phyloP scores from a whole-genome alignment of 805 yeast genomes.

The Torulaspora quercuum region DNA sequence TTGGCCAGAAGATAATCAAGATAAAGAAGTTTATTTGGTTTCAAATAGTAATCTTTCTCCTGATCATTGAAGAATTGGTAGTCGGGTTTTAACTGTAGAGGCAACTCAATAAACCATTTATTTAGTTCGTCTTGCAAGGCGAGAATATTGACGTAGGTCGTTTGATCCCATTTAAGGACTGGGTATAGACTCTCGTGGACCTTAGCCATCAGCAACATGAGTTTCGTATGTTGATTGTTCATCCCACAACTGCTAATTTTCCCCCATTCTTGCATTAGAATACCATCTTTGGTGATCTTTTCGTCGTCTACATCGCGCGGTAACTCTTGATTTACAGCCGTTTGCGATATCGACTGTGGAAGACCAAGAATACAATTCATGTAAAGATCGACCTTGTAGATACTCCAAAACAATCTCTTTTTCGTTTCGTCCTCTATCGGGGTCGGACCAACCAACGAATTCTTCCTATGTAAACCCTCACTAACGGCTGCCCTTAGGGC shows the following conservation, averaged over 20 bases:
- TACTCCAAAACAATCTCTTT: slow-evolving; percentile 83
- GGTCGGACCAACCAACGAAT: slow-evolving; percentile 54
- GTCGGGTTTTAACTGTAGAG: slow-evolving; percentile 68
- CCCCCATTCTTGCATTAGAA: slow-evolving; percentile 47
- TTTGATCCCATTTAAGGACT: slow-evolving; percentile 14
- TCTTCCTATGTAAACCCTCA: slow-evolving; percentile 77
- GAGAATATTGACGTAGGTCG: slow-evolving; percentile 42
- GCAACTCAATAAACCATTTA: slow-evolving; percentile 68
- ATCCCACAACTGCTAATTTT: slow-evolving; percentile 68
- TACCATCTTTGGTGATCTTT: slow-evolving; percentile 66
- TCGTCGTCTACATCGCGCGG: slow-evolving; percentile 87
- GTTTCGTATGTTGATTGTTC: slow-evolving; percentile 79
- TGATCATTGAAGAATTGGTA: slow-evolving; percentile 57
- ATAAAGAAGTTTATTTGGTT: slow-evolving; percentile 72
- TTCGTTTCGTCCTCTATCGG: slow-evolving; percentile 81
- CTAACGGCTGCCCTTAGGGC: slow-evolving; percentile 79
- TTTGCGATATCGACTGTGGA: slow-evolving; percentile 71
- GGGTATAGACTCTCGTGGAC: slow-evolving; percentile 18
- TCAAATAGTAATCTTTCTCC: slow-evolving; percentile 45
- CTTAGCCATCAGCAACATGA: slow-evolving; percentile 57
- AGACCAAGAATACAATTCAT: slow-evolving; percentile 83
- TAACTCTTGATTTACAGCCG: slow-evolving; percentile 82
- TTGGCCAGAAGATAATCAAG: slow-evolving; percentile 72
- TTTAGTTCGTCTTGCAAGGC: slow-evolving; percentile 65
- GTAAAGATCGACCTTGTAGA: slow-evolving; percentile 86